phyloP scores from a whole-genome alignment of 495 filamentous ascomycete genomes.

The Astrocystis sublimbata region DNA sequence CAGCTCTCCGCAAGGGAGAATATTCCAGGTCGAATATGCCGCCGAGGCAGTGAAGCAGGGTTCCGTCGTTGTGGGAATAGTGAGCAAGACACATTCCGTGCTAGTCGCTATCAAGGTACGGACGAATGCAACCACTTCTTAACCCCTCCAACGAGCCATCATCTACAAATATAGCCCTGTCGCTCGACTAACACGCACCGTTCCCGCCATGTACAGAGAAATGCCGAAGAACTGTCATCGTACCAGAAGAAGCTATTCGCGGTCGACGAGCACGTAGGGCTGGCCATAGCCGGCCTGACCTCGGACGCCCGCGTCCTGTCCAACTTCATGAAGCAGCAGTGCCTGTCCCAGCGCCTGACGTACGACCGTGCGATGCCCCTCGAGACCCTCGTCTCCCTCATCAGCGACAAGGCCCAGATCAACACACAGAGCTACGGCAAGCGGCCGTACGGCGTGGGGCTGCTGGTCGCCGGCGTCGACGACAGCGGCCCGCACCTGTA shows the following conservation, averaged over 20 bases:
- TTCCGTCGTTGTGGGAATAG: constrained; percentile 93
- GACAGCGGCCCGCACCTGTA: constrained; percentile 91
- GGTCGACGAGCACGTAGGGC: constrained; percentile 92
- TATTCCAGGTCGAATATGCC: constrained; percentile 99
- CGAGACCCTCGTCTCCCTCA: constrained; percentile 81
- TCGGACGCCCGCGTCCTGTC: constrained; percentile 98
- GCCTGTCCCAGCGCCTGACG: constrained; percentile 88
- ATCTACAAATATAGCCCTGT: neutral
- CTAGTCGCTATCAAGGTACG: constrained; percentile 93
- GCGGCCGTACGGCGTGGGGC: constrained; percentile 92
- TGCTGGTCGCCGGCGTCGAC: constrained; percentile 92
- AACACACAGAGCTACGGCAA: constrained; percentile 98
- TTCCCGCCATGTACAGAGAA: constrained; percentile 64
- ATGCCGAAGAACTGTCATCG: constrained; percentile 98
- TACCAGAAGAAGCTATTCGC: constrained; percentile 99
- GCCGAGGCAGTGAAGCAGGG: constrained; percentile 98
- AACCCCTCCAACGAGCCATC: neutral
- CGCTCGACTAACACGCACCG: neutral
- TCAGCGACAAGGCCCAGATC: constrained; percentile 93
- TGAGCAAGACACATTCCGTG: constrained; percentile 96
- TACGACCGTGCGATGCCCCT: constrained; percentile 92
- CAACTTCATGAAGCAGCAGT: constrained; percentile 99
- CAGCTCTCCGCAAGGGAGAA: constrained; percentile 97
- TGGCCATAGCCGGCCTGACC: constrained; percentile 94
- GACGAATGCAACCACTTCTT: neutral